Evolutionary conservation across 352 stramenopile genomes (phyloP).

Genomic region (Peronospora farinosa): DNA sequence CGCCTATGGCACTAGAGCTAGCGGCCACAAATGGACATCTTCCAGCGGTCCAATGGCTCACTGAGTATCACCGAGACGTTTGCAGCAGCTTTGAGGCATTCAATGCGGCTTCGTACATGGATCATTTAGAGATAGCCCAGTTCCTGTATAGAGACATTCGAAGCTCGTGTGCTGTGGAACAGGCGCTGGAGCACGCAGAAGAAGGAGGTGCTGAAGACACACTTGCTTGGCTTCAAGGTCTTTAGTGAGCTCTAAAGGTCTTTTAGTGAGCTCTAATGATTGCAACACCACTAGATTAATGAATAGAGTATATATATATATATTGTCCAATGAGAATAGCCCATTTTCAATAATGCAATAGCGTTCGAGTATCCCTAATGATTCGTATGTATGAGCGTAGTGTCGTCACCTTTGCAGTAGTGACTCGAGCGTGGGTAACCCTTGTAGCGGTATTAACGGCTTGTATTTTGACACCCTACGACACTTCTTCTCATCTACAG

Average conservation of each 20-base stretch:
- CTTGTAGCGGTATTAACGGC: constrained; percentile 40
- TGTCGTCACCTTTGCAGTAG: constrained; percentile 45
- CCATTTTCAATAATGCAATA: no score
- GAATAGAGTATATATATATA: constrained; percentile 29
- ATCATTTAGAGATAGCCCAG: constrained; percentile 51
- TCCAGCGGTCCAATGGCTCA: constrained; percentile 53
- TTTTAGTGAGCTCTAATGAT: constrained; percentile 29
- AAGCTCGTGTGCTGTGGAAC: constrained; percentile 40
- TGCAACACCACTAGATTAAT: background rate
- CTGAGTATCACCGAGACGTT: constrained; percentile 39
- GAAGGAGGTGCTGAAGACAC: constrained; percentile 60
- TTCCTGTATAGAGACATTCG: constrained; percentile 44
- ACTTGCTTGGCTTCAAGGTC: constrained; percentile 49
- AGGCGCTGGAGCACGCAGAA: constrained; percentile 55
- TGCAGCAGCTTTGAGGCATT: constrained; percentile 50
- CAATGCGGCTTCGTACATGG: constrained; percentile 67
- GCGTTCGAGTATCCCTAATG: background rate
- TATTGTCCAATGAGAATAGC: constrained; percentile 9
- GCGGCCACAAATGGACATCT: constrained; percentile 61
- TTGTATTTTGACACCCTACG: constrained; percentile 50
- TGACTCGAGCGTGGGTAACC: constrained; percentile 41
- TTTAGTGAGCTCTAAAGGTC: constrained; percentile 32
- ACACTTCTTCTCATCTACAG: constrained; percentile 52
- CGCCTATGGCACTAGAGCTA: constrained; percentile 46
- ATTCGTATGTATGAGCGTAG: constrained; percentile 23